Conservation (phyloP, 208 protist genomes). For the Trypanosomatidae sp. region DNA sequence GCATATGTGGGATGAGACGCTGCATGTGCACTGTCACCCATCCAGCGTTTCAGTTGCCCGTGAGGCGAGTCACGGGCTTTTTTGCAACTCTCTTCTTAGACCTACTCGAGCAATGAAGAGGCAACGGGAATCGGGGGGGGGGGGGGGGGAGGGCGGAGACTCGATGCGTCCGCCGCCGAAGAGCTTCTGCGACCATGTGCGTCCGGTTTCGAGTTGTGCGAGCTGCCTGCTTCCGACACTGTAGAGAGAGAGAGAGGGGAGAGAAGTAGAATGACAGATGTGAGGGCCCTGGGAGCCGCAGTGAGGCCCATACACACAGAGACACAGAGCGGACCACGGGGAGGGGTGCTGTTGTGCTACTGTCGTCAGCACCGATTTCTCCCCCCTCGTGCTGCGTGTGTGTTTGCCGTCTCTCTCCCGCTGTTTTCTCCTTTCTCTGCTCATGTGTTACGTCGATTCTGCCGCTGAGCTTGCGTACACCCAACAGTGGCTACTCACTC, state of each 20-base stretch:
- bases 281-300: background rate
- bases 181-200: background rate
- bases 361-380: background rate
- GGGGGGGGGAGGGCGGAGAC: background rate
- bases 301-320: background rate
- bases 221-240: background rate
- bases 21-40: background rate
- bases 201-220: background rate
- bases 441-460: slow-evolving; percentile 10
- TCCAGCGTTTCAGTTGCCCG: background rate
- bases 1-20: too few species aligned
- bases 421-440: slow-evolving; percentile 15
- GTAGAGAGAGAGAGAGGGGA: background rate
- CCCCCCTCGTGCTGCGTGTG: background rate
- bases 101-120: background rate
- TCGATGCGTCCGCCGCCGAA: background rate
- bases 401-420: background rate
- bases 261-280: background rate
- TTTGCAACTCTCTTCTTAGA: background rate
- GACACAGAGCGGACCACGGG: background rate
- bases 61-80: background rate
- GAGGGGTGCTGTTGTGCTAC: slow-evolving; percentile 1
- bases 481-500: background rate
- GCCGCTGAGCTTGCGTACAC: background rate
- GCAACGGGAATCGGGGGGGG: background rate